Evolutionary conservation across 768 basidiomycete genomes (phyloP), one percentile per base, ranked within the genome.

Genomic region (Boletus tylopilopsis): DNA sequence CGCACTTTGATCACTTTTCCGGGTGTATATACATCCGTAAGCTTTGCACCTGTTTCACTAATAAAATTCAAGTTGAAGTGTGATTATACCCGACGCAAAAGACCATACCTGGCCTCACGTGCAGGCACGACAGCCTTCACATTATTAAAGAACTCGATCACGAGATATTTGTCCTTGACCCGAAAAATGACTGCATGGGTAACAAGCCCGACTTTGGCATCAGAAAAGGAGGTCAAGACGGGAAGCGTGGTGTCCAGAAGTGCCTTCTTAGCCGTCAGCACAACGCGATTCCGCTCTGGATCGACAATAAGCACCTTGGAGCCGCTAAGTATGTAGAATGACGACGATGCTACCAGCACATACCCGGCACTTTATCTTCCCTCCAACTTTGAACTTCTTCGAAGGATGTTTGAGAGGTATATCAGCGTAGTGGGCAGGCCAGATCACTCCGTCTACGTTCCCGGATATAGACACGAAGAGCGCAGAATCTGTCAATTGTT

Each of bases 371-470:
- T 89, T 95, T 67, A 97, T 87, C 44, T 64, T 79, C 4, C 78
- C 76, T 22, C 94, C 94, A 19, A 77, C 72, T 62, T 91, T 94
- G 74, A 96, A 99, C 52, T 86, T 79, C 70, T 85, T 90, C 36
- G 91, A 83, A 10, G 95, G 95, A 64, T 97, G 89, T 64, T 94
- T 96, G 58, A 98, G 76, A n/a, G 73, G 65, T 60, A 98, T 94
- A 66, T 99, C 96, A 11, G 96, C 93, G 64, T 90, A 96, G 64
- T 98, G 96, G 53, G 84, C 80, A 1, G 94, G 94, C 89, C 91
- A 96, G 19, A 97, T 76, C 23, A 96, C 86, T 24, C 90, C 96
- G 61, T 96, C 92, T 27, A 97, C 84, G 51, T 80, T 90, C 6
- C 90, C 92, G 5, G 87, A 82, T 47, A 98, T 74, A 24, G 89